Base-by-base conservation (phyloP, 1,284 basidiomycete species). In the Cystobasidiaceae sp. region DNA sequence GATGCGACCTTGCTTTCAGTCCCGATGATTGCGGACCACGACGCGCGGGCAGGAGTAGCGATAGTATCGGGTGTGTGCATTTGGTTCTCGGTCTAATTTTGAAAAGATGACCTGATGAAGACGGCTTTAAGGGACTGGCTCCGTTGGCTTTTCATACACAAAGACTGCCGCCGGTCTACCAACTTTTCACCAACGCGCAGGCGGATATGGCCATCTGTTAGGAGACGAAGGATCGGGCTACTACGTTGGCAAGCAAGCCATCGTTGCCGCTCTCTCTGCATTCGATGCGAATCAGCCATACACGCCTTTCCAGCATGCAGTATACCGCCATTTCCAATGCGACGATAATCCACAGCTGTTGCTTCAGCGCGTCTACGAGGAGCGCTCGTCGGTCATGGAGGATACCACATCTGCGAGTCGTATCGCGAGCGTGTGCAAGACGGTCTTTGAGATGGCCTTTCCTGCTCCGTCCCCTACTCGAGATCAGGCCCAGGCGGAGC, bases 111-210 rank as follows among this genome's bases (percentile, higher is more conserved):
- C n/a, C n/a, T n/a, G n/a, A n/a, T n/a, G n/a, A n/a, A n/a, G n/a
- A n/a, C n/a, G n/a, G n/a, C n/a, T n/a, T n/a, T n/a, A 27, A 64
- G 61, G 61, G 6, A 64, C 61, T 23, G 61, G 61, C 17, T 55
- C 61, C 2, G 61, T 64, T 4, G 61, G 25, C n/a, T 64, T 64
- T 19, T 46, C 61, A 9, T 64, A 56, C 43, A 48, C 45, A 4
- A 64, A 64, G 28, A 30, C 51, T 4, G 21, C 39, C 13, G 11
- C 61, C 9, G 61, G 61, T 5, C 13, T 64, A 28, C 61, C 61
- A 34, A 32, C 32, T 17, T 37, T 56, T 37, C 51, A 55, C 27
- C 50, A 49, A 30, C 33, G 61, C 15, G 30, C 41, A 28, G 61
- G 61, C 9, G 61, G 61, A n/a, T 64, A 64, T 33, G 61, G 61